Conservation (phyloP, 257 asterid genomes). For the Petunia axillaris region DNA sequence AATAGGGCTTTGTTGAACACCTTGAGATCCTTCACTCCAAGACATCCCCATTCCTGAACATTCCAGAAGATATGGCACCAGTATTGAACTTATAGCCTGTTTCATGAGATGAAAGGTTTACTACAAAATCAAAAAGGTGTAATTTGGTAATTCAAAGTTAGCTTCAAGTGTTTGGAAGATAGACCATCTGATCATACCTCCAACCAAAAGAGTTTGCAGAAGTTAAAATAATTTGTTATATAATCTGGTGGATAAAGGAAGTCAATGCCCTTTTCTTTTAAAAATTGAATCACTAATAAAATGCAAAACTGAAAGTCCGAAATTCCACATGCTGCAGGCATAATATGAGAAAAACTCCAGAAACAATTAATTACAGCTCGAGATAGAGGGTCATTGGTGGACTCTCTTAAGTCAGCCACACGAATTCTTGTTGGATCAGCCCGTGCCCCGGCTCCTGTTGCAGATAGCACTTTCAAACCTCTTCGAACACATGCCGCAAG, state of each 20-base stretch:
- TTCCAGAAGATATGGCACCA: neutral
- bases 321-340: neutral
- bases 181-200: neutral
- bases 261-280: neutral
- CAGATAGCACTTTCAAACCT: slow-evolving; percentile 92
- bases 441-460: slow-evolving; percentile 99
- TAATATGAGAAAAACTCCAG: neutral
- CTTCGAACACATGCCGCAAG: slow-evolving; percentile 93
- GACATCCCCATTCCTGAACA: neutral
- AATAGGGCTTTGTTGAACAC: too few species aligned
- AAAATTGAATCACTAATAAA: neutral
- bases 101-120: neutral
- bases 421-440: slow-evolving; percentile 98
- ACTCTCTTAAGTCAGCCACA: slow-evolving; percentile 92
- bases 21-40: too few species aligned
- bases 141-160: neutral
- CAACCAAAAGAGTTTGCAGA: neutral
- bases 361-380: slow-evolving; percentile 65
- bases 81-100: neutral
- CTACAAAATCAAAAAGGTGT: neutral
- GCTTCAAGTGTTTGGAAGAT: slow-evolving; percentile 7
- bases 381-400: slow-evolving; percentile 93
- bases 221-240: neutral
- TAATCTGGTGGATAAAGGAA: slow-evolving; percentile 17
- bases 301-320: neutral